A percentile compares a stretch with the other conserved stretches of the same genome.
These are phyloP conservation scores for Solanum sejunctum DNA, from an alignment of 257 asterid species.

Conservation along the genomic window DNA sequence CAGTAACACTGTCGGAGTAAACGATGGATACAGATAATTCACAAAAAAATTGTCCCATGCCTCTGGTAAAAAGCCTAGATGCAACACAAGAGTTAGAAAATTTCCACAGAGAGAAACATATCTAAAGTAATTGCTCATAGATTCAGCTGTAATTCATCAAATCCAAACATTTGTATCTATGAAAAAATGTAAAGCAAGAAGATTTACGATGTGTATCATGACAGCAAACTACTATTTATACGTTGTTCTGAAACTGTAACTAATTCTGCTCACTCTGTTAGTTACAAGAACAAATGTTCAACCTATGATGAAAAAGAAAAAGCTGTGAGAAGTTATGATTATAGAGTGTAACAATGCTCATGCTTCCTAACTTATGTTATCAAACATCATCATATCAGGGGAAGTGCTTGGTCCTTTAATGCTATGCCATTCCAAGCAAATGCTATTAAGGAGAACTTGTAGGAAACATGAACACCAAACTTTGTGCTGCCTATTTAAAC, in stretches of 20 bases:
- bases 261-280: not conserved
- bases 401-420: not conserved
- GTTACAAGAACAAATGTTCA: not conserved
- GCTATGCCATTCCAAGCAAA: not conserved
- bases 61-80: slow-evolving; percentile 87
- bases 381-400: not conserved
- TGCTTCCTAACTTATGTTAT: not conserved
- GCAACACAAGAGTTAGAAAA: not conserved
- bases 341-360: not conserved
- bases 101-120: not conserved
- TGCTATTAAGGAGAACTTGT: not conserved
- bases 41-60: slow-evolving; percentile 70
- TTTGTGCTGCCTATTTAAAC: not conserved
- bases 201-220: not conserved
- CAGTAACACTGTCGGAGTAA: slow-evolving; percentile 87
- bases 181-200: not conserved
- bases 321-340: not conserved
- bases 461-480: not conserved
- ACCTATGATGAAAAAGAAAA: not conserved
- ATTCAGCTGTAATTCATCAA: not conserved
- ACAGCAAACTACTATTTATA: not conserved
- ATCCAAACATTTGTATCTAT: no score
- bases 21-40: slow-evolving; percentile 79
- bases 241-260: not conserved
- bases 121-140: not conserved